A percentile compares a stretch with the other conserved stretches of the same genome.
phyloP scores from a whole-genome alignment of 129 eudicot genomes.

The Escallonia herrerae region DNA sequence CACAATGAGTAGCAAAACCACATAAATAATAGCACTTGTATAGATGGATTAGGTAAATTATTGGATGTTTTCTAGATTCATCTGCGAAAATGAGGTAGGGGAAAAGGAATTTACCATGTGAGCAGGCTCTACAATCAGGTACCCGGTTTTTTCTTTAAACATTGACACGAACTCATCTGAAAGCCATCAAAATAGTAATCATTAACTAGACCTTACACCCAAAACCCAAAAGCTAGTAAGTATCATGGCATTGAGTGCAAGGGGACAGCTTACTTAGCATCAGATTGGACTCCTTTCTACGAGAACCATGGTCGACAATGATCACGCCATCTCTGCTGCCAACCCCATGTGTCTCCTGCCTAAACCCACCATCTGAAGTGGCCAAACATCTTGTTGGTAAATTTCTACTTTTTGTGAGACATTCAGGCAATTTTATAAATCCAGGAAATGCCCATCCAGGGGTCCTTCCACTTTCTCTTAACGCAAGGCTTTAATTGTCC shows the following conservation, averaged over 20 bases:
- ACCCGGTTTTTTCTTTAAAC: constrained; percentile 74
- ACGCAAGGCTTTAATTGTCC: constrained; percentile 16
- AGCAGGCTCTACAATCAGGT: constrained; percentile 93
- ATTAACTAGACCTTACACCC: neutral
- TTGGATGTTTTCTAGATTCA: neutral
- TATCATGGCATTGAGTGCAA: neutral
- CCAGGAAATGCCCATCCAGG: constrained; percentile 17
- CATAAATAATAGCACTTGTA: too few species aligned
- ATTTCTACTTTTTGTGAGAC: constrained; percentile 10
- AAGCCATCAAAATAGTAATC: constrained; percentile 15
- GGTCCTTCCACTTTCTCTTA: constrained; percentile 30
- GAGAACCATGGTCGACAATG: constrained; percentile 93
- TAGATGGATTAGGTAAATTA: too few species aligned
- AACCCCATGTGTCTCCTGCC: constrained; percentile 33
- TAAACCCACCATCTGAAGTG: constrained; percentile 35
- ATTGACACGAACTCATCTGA: constrained; percentile 89
- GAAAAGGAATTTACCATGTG: constrained; percentile 63
- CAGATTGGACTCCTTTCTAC: constrained; percentile 80
- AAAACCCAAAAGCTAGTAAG: neutral
- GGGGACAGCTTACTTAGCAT: constrained; percentile 59
- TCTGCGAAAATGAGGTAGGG: neutral
- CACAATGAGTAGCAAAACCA: too few species aligned
- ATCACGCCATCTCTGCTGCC: constrained; percentile 67
- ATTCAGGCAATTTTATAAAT: constrained; percentile 23
- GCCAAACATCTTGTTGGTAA: constrained; percentile 42